Evolutionary conservation across 208 protist species (phyloP).

Genomic region (Leishmania arabica): DNA sequence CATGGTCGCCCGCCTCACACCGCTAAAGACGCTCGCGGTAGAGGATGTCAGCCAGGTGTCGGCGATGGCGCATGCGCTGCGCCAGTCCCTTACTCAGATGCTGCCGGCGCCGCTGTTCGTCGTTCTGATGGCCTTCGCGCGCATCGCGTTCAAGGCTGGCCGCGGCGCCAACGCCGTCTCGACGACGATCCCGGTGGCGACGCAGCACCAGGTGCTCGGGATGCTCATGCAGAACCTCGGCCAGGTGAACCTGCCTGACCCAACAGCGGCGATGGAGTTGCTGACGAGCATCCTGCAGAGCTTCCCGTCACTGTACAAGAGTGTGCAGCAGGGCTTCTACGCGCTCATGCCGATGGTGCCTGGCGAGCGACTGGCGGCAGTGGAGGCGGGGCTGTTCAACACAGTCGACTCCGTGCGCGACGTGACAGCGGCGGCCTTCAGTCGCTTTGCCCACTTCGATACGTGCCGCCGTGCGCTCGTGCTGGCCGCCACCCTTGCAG

Average conservation of each 20-base stretch:
- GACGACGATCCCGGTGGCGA: slow-evolving; percentile 86
- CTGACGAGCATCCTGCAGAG: slow-evolving; percentile 69
- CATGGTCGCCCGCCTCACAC: slow-evolving; percentile 56
- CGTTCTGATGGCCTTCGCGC: slow-evolving; percentile 67
- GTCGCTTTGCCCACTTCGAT: slow-evolving; percentile 78
- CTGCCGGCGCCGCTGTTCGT: slow-evolving; percentile 82
- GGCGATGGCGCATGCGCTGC: slow-evolving; percentile 60
- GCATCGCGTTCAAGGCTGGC: slow-evolving; percentile 85
- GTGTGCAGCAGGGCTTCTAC: slow-evolving; percentile 80
- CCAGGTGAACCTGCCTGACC: slow-evolving; percentile 55
- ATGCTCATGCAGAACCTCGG: slow-evolving; percentile 85
- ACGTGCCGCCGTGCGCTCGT: slow-evolving; percentile 79
- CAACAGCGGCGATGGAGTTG: slow-evolving; percentile 73
- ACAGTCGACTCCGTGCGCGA: slow-evolving; percentile 74
- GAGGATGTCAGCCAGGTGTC: slow-evolving; percentile 72
- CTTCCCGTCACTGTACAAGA: slow-evolving; percentile 87
- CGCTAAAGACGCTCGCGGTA: slow-evolving; percentile 45
- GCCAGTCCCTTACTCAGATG: slow-evolving; percentile 75
- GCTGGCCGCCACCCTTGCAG: slow-evolving; percentile 61
- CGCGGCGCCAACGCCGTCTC: slow-evolving; percentile 68
- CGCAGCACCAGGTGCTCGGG: slow-evolving; percentile 88
- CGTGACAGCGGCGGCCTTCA: slow-evolving; percentile 67
- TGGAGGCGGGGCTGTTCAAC: slow-evolving; percentile 75
- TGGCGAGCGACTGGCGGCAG: slow-evolving; percentile 42
- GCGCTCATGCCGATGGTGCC: slow-evolving; percentile 83